Evolutionary conservation across 2,329 filamentous ascomycete genomes (phyloP).

Genomic region (Escovopsis sp.): DNA sequence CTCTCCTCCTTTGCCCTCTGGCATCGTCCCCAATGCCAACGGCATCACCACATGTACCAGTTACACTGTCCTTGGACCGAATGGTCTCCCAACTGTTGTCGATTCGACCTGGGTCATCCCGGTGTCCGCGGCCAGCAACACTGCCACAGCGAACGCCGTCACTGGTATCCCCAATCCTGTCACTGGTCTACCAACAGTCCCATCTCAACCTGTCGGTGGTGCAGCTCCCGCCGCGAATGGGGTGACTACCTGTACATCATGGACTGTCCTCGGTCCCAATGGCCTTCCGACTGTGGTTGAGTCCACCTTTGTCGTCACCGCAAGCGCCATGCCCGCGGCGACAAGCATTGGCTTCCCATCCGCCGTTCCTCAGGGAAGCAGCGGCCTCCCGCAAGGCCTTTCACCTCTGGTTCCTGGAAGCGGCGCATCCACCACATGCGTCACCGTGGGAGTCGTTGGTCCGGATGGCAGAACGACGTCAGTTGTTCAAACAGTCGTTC

Average conservation of each 20-base stretch:
- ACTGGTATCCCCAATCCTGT: conserved; percentile 1
- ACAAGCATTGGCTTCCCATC: conserved; percentile 8
- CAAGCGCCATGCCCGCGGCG: conserved; percentile 9
- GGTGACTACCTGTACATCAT: conserved; percentile 14
- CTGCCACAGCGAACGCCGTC: not conserved
- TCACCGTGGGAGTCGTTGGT: conserved; percentile 18
- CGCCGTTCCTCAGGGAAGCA: conserved; percentile 5
- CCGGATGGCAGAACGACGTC: conserved; percentile 18
- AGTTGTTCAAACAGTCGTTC: conserved; percentile 13
- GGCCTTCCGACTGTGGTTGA: conserved; percentile 17
- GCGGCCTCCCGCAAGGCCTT: conserved; percentile 9
- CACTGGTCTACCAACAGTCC: conserved; percentile 3
- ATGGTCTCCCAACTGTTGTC: conserved; percentile 19
- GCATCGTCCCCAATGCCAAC: conserved; percentile 1
- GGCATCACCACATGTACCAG: conserved; percentile 12
- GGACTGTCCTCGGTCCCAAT: conserved; percentile 14
- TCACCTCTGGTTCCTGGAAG: conserved; percentile 6
- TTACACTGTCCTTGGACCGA: conserved; percentile 16
- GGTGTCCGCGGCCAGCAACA: conserved; percentile 3
- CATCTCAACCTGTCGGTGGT: conserved; percentile 2
- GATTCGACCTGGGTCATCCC: conserved; percentile 19
- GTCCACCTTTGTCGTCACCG: conserved; percentile 16
- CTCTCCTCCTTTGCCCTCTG: conserved; percentile 1
- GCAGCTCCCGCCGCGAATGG: conserved; percentile 7
- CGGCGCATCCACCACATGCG: conserved; percentile 13